phyloP scores from a whole-genome alignment of 1,284 basidiomycete species.

The Cutaneotrichosporon sp. region DNA sequence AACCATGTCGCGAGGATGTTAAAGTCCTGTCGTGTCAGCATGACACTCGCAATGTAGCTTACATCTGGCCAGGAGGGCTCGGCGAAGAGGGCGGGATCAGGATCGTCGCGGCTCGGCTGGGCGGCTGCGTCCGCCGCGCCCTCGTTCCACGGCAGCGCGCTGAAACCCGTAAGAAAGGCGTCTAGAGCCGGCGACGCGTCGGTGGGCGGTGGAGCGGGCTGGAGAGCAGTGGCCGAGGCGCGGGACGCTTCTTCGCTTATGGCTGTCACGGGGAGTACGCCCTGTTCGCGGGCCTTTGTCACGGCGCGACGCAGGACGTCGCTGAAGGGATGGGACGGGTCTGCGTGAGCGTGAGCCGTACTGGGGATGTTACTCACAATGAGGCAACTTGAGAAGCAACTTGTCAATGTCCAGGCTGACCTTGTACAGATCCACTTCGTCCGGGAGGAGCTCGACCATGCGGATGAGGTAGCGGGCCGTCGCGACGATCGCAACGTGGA shows the following conservation, averaged over 20 bases:
- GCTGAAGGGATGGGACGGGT: constrained; percentile 6
- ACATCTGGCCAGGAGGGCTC: not conserved
- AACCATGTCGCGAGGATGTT: constrained; percentile 3
- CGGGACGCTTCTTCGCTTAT: constrained; percentile 5
- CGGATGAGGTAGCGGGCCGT: constrained; percentile 18
- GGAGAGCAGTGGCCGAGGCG: constrained; percentile 13
- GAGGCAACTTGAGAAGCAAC: constrained; percentile 7
- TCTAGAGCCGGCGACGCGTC: not conserved
- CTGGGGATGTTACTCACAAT: not conserved
- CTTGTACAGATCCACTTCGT: constrained; percentile 12
- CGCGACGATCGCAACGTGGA: constrained; percentile 15
- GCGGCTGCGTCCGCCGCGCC: constrained; percentile 1
- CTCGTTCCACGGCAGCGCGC: constrained; percentile 14
- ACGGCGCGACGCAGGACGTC: constrained; percentile 1
- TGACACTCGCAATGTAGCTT: not conserved
- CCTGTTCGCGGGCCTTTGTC: constrained; percentile 3
- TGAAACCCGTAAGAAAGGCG: constrained; percentile 9
- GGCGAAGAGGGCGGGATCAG: not conserved
- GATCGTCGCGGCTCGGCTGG: not conserved
- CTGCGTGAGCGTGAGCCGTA: not conserved
- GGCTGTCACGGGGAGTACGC: constrained; percentile 5
- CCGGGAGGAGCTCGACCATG: constrained; percentile 14
- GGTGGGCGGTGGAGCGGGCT: not conserved
- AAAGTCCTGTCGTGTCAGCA: not conserved
- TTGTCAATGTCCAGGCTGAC: constrained; percentile 17